phyloP scores from a whole-genome alignment of 352 stramenopile species.

The Phytophthora cryptogea region DNA sequence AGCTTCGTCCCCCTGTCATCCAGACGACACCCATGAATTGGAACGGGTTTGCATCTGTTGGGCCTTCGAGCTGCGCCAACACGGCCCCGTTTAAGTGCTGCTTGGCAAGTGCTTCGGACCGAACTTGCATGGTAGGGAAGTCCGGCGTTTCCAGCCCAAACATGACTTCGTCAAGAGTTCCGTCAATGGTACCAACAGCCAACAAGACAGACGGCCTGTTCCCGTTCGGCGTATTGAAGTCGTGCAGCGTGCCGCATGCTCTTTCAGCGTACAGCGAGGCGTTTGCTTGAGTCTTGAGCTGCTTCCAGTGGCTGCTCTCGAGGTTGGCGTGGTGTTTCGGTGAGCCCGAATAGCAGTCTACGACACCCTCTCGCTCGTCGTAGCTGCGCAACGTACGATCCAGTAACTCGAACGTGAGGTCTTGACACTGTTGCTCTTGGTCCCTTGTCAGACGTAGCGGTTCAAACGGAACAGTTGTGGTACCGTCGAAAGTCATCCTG shows the following conservation, averaged over 20 bases:
- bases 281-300: constrained; percentile 18
- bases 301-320: constrained; percentile 16
- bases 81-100: constrained; percentile 6
- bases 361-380: constrained; percentile 7
- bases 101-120: constrained; percentile 3
- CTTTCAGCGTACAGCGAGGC: constrained; percentile 21
- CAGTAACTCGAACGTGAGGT: constrained; percentile 22
- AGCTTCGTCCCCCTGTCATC: constrained; percentile 13
- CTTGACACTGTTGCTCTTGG: constrained; percentile 13
- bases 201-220: constrained; percentile 16
- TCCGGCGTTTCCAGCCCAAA: constrained; percentile 12
- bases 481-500: constrained; percentile 5
- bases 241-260: background rate
- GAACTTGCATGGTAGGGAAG: constrained; percentile 21
- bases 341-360: constrained; percentile 1
- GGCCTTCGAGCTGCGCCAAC: constrained; percentile 30
- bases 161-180: constrained; percentile 19
- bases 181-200: constrained; percentile 11
- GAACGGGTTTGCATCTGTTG: constrained; percentile 30
- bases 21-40: constrained; percentile 34
- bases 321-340: constrained; percentile 8
- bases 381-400: constrained; percentile 24
- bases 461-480: constrained; percentile 8
- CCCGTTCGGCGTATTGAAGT: constrained; percentile 7
- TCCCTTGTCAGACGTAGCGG: constrained; percentile 13